Percentiles rank a stretch among this genome's conserved stretches.
phyloP scores from a whole-genome alignment of 2,329 filamentous ascomycete species.

The Endothia cerciana region DNA sequence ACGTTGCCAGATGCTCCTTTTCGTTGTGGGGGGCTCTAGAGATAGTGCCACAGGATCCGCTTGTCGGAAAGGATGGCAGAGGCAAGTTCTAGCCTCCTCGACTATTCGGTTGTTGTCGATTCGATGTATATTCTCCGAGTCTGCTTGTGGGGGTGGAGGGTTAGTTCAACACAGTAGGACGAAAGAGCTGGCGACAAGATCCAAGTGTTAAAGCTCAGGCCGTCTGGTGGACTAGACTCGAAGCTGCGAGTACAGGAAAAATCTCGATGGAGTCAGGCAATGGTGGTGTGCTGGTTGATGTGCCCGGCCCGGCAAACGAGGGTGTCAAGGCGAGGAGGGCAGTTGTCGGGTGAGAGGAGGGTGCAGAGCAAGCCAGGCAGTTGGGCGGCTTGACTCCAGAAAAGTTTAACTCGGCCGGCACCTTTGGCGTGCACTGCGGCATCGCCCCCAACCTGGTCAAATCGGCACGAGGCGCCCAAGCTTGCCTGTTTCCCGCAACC shows the following conservation, averaged over 20 bases:
- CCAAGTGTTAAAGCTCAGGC: neutral
- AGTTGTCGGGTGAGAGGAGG: neutral
- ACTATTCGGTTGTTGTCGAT: neutral
- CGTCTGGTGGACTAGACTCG: neutral
- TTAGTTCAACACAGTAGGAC: neutral
- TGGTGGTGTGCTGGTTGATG: neutral
- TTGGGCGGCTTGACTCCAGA: constrained; percentile 9
- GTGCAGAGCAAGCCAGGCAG: constrained; percentile 2
- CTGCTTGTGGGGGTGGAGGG: neutral
- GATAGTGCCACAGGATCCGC: neutral
- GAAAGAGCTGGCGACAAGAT: neutral
- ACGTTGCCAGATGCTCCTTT: neutral
- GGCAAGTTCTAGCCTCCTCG: neutral
- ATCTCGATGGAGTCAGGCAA: neutral
- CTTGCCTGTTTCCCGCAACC: neutral
- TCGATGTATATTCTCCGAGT: neutral
- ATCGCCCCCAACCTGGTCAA: constrained; percentile 2
- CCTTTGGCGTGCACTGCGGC: constrained; percentile 1
- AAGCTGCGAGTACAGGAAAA: neutral
- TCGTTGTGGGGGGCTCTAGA: neutral
- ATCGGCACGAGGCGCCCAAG: neutral
- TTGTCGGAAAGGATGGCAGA: neutral
- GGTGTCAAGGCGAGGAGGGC: neutral
- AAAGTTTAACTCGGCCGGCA: constrained; percentile 13
- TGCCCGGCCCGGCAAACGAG: neutral